phyloP scores from a whole-genome alignment of 177 flowering plant species.

The Vitis hybrid region DNA sequence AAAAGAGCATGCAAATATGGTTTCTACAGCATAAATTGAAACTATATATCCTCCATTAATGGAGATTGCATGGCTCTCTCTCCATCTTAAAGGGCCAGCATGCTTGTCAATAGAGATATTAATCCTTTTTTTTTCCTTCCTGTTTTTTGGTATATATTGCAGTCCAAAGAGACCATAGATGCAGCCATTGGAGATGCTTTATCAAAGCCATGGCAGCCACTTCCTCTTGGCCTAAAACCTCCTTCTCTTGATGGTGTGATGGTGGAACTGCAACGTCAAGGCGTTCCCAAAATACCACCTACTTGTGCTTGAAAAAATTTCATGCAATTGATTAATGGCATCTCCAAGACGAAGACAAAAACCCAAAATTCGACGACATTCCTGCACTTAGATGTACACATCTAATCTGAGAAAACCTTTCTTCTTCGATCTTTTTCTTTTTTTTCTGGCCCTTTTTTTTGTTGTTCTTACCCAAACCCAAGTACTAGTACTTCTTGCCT shows the following conservation, averaged over 20 bases:
- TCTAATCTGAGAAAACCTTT: constrained; percentile 8
- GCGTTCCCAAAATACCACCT: constrained; percentile 73
- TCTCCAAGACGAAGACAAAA: constrained; percentile 3
- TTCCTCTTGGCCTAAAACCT: constrained; percentile 90
- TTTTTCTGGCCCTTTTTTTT: background rate
- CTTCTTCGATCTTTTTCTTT: background rate
- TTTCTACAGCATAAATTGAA: no score
- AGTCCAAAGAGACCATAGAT: constrained; percentile 88
- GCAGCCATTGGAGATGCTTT: constrained; percentile 81
- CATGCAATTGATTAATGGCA: background rate
- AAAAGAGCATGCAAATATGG: no score
- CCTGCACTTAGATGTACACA: constrained; percentile 17
- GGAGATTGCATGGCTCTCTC: no score
- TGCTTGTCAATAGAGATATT: no score
- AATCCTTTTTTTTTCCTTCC: background rate
- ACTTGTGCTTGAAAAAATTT: constrained; percentile 13
- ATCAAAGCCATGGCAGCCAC: constrained; percentile 86
- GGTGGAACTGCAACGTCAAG: constrained; percentile 76
- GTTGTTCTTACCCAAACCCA: background rate
- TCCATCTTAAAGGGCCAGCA: no score
- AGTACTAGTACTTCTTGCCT: background rate
- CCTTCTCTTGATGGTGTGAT: constrained; percentile 74
- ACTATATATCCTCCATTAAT: no score
- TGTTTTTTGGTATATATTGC: constrained; percentile 11
- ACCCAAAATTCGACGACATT: constrained; percentile 45